Conservation (phyloP, 164 flowering plant genomes). For the Tetrastigma voinierianum region DNA sequence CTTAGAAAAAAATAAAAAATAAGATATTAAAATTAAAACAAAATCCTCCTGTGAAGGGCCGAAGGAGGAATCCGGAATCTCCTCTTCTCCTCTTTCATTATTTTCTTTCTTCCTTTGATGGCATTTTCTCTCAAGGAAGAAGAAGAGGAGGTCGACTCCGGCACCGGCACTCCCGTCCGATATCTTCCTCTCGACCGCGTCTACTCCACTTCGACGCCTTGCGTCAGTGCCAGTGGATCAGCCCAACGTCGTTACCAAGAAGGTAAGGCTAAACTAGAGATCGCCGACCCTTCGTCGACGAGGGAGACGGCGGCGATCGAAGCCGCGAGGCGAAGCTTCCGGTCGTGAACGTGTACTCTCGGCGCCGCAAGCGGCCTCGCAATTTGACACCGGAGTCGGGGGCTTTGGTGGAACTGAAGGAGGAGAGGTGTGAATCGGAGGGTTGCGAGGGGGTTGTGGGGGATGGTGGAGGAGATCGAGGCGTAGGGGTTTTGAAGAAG, state of each 20-base stretch:
- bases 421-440: conserved; percentile 11
- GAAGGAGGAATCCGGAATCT: too few relatives aligned
- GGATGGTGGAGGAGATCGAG: not conserved
- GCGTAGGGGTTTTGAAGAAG: conserved; percentile 5
- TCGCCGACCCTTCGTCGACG: conserved; percentile 9
- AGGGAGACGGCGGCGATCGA: not conserved
- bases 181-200: conserved; percentile 67
- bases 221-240: conserved; percentile 46
- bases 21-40: too few relatives aligned
- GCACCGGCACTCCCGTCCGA: conserved; percentile 44
- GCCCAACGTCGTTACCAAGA: conserved; percentile 67
- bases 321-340: conserved; percentile 16
- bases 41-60: too few relatives aligned
- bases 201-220: conserved; percentile 67
- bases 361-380: conserved; percentile 35
- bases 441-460: not conserved
- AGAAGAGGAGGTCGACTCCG: conserved; percentile 29
- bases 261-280: conserved; percentile 63
- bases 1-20: too few relatives aligned
- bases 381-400: not conserved
- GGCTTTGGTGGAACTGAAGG: conserved; percentile 5
- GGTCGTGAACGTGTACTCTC: conserved; percentile 39
- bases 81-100: not conserved
- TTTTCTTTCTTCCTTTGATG: conserved; percentile 4
- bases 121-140: conserved; percentile 8